These are phyloP conservation scores for Scutellaria minor DNA, from an alignment of 257 asterid species.

Conservation along the genomic window DNA sequence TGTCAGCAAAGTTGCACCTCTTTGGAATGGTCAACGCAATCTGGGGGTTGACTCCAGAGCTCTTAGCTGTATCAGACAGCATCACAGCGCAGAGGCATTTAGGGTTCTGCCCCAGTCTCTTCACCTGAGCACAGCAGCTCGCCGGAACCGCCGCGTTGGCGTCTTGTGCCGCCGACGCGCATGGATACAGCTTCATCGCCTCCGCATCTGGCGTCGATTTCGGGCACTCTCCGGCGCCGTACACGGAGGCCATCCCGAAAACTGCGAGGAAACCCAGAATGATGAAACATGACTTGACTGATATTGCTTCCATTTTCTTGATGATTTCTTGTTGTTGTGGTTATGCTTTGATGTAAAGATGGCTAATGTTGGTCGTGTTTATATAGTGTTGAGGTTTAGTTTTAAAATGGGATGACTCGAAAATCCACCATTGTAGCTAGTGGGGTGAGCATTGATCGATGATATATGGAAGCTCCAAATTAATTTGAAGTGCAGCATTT, in stretches of 20 bases:
- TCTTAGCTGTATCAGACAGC: slow-evolving; percentile 65
- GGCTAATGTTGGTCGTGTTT: slow-evolving; percentile 25
- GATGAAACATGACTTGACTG: slow-evolving; percentile 36
- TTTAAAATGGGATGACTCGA: slow-evolving; percentile 27
- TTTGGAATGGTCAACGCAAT: slow-evolving; percentile 66
- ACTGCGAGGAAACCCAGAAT: slow-evolving; percentile 39
- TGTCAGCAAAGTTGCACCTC: slow-evolving; percentile 66
- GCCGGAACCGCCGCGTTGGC: slow-evolving; percentile 46
- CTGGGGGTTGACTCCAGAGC: slow-evolving; percentile 52
- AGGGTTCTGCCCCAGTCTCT: slow-evolving; percentile 56
- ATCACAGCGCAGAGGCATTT: slow-evolving; percentile 69
- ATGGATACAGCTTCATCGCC: slow-evolving; percentile 63
- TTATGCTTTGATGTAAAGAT: not conserved
- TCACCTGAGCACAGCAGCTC: slow-evolving; percentile 57
- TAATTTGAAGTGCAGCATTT: slow-evolving; percentile 41
- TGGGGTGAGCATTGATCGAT: slow-evolving; percentile 36
- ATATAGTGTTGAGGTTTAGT: slow-evolving; percentile 23
- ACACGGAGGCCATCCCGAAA: slow-evolving; percentile 24
- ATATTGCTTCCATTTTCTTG: slow-evolving; percentile 32
- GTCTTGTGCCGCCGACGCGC: slow-evolving; percentile 55
- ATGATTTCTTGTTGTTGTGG: not conserved
- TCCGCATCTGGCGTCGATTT: slow-evolving; percentile 55
- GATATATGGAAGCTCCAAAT: slow-evolving; percentile 24
- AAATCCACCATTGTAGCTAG: slow-evolving; percentile 38
- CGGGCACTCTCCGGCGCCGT: slow-evolving; percentile 64